phyloP scores from a whole-genome alignment of 805 yeast genomes.

The Candida tammaniensis region DNA sequence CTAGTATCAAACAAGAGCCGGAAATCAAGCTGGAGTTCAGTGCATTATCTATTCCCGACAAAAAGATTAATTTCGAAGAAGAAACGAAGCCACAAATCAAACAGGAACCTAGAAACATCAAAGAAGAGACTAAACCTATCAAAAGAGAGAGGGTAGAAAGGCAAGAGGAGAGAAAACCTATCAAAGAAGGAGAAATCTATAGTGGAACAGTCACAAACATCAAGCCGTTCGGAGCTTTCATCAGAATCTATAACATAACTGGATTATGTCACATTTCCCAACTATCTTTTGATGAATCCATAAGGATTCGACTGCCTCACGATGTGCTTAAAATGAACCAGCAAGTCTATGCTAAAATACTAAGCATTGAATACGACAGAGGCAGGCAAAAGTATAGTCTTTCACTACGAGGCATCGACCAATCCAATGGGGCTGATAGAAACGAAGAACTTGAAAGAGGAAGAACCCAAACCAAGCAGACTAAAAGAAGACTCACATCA shows the following conservation, averaged over 20 bases:
- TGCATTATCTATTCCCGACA: slow-evolving; percentile 18
- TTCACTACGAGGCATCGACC: slow-evolving; percentile 72
- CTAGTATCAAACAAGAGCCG: slow-evolving; percentile 7
- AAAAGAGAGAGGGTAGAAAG: slow-evolving; percentile 1
- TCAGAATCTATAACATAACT: slow-evolving; percentile 41
- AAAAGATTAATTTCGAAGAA: slow-evolving; percentile 11
- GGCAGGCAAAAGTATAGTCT: slow-evolving; percentile 44
- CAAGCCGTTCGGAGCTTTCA: slow-evolving; percentile 76
- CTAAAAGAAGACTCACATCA: slow-evolving; percentile 55
- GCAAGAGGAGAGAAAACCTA: slow-evolving; percentile 19
- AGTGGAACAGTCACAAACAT: slow-evolving; percentile 60
- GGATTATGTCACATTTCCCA: slow-evolving; percentile 83
- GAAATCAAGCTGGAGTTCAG: slow-evolving; percentile 2
- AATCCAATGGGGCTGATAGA: slow-evolving; percentile 53
- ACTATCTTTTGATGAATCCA: slow-evolving; percentile 41
- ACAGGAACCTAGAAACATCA: slow-evolving; percentile 5
- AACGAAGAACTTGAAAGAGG: slow-evolving; percentile 18
- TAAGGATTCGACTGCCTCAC: slow-evolving; percentile 53
- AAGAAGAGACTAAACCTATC: slow-evolving; percentile 6
- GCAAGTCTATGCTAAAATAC: slow-evolving; percentile 61
- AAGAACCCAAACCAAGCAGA: slow-evolving; percentile 9
- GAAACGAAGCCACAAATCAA: slow-evolving; percentile 8
- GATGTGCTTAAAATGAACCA: slow-evolving; percentile 59
- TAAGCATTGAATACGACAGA: slow-evolving; percentile 35
- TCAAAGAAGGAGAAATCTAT: slow-evolving; percentile 48